These are phyloP conservation scores for Xerocomus spinulosus DNA, from an alignment of 768 basidiomycete genomes.

Conservation along the genomic window DNA sequence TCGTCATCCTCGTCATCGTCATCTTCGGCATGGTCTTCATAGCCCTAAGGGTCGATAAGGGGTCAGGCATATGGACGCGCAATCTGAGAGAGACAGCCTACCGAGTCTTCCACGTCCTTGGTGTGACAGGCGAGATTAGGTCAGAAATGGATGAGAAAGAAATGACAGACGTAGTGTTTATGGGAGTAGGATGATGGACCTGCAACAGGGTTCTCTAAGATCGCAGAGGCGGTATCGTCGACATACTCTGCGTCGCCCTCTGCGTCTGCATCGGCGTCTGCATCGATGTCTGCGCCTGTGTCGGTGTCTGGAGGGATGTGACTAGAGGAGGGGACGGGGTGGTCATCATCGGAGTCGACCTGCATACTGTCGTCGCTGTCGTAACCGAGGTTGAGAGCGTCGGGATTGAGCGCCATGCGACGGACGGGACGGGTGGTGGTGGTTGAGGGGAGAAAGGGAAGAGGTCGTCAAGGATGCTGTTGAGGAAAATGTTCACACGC, in stretches of 20 bases:
- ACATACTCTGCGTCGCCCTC: conserved; percentile 42
- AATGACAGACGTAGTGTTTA: conserved; percentile 56
- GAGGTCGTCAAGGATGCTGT: conserved; percentile 40
- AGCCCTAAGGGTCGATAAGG: conserved; percentile 51
- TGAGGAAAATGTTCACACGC: conserved; percentile 39
- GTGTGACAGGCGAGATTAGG: neutral
- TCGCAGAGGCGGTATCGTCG: conserved; percentile 35
- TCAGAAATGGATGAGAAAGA: conserved; percentile 4
- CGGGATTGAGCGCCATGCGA: conserved; percentile 35
- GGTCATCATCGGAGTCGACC: conserved; percentile 57
- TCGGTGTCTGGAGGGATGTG: conserved; percentile 19
- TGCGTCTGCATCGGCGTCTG: conserved; percentile 49
- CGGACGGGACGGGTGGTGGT: conserved; percentile 26
- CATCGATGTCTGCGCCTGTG: conserved; percentile 52
- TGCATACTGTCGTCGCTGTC: conserved; percentile 60
- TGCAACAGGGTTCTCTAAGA: conserved; percentile 34
- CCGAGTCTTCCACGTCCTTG: conserved; percentile 33
- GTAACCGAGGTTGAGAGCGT: conserved; percentile 52
- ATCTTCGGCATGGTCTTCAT: conserved; percentile 48
- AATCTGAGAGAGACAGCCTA: conserved; percentile 16
- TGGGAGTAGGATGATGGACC: conserved; percentile 43
- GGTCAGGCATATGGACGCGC: conserved; percentile 14
- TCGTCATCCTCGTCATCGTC: conserved; percentile 63
- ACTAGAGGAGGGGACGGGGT: conserved; percentile 15
- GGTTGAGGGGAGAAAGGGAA: conserved; percentile 35